These are phyloP conservation scores for Coemansia sp. DNA, from an alignment of 192 early-diverging fungal species.

Conservation along the genomic window DNA sequence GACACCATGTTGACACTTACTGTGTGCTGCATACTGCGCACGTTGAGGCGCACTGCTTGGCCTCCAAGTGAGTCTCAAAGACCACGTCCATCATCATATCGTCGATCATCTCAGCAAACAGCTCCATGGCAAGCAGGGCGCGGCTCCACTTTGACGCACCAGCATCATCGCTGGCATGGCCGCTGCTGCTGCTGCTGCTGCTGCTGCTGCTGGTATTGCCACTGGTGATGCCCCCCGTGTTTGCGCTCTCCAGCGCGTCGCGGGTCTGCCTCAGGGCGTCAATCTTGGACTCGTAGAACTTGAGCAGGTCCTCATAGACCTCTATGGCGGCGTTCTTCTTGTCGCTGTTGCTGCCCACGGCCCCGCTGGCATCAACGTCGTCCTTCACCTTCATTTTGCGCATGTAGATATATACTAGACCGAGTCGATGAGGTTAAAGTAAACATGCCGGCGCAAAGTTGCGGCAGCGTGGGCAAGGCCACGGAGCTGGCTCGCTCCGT, in stretches of 20 bases:
- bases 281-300: constrained; percentile 41
- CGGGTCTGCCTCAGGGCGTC: constrained; percentile 30
- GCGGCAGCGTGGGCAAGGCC: not conserved
- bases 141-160: constrained; percentile 13
- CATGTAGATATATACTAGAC: not conserved
- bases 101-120: constrained; percentile 62
- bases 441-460: not conserved
- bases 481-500: not conserved
- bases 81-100: constrained; percentile 71
- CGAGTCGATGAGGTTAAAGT: not conserved
- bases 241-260: constrained; percentile 31
- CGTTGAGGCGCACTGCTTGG: constrained; percentile 56
- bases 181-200: constrained; percentile 14
- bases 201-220: constrained; percentile 16
- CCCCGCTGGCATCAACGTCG: constrained; percentile 7
- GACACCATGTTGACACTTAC: constrained; percentile 46
- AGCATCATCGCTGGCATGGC: constrained; percentile 1
- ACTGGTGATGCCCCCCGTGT: constrained; percentile 23
- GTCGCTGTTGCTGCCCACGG: not conserved
- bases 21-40: constrained; percentile 77
- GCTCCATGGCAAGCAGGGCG: constrained; percentile 44
- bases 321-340: constrained; percentile 8
- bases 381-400: constrained; percentile 11
- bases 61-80: constrained; percentile 70
- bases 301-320: constrained; percentile 45